Base-by-base conservation (phyloP, 768 basidiomycete genomes). In the Naganishia kalamii region DNA sequence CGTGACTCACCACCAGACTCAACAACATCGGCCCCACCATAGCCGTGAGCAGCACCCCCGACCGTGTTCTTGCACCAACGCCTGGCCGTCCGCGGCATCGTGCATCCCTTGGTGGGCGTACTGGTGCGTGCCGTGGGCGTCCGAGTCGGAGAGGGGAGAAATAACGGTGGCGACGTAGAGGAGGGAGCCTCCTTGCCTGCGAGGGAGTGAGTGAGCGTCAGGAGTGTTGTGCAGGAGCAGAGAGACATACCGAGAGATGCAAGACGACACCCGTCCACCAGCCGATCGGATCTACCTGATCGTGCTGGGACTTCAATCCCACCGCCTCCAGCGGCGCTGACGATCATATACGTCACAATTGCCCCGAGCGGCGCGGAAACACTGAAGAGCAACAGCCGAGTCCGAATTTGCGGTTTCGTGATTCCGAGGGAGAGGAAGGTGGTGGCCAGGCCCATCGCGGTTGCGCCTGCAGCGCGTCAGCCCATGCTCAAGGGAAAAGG, bases 91-190 rank as follows among this genome's bases (percentile, higher is more conserved):
- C 10, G 80, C 65, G 4, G 69, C 65, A 67, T 69, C 79, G 41
- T 73, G 78, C 30, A 61, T 76, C 33, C 32, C 51, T 12, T 21
- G 32, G 60, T 82, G 81, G 19, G 83, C 80, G 33, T 74, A 52
- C 23, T 68, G 60, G 64, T 87, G 73, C 60, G 75, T 70, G 29
- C 72, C 72, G 54, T 74, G 73, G 13, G 71, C 48, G 13, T 69
- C 62, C 4, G 72, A 48, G 6, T 72, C 59, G 1, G 77, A 86
- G 33, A 87, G 83, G 2, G 88, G 85, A 72, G 90, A 89, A n/a
- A 92, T 81, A 41, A 90, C 87, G 0, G 92, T 92, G 0, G 92
- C 91, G 10, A 97, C 93, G 73, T 94, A 96, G 41, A 97, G 81
- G 79, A 96, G 96, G 3, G 90, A 92, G 10, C 92, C 92, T 48